These are phyloP conservation scores for Candida coleopterorum DNA, from an alignment of 805 yeast genomes.

Conservation along the genomic window DNA sequence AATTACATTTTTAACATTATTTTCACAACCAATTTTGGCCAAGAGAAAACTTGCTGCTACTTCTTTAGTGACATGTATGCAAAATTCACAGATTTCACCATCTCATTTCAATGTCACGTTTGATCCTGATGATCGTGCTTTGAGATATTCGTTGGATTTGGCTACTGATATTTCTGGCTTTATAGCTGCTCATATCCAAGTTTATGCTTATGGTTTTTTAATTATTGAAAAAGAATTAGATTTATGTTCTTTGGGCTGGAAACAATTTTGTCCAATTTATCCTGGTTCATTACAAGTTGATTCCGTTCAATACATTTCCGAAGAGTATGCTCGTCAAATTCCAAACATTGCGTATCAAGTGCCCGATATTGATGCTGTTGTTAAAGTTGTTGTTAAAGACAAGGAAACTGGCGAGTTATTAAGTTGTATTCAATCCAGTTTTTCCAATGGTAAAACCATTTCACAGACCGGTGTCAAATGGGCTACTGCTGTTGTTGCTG, in stretches of 20 bases:
- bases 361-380: slow-evolving; percentile 83
- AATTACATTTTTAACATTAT: not conserved
- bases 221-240: slow-evolving; percentile 56
- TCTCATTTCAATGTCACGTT: slow-evolving; percentile 69
- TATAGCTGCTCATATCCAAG: slow-evolving; percentile 63
- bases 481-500: slow-evolving; percentile 91
- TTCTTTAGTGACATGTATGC: slow-evolving; percentile 85
- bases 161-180: slow-evolving; percentile 63
- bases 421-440: slow-evolving; percentile 73
- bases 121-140: slow-evolving; percentile 63
- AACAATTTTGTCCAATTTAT: slow-evolving; percentile 83
- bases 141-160: slow-evolving; percentile 66
- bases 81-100: slow-evolving; percentile 67
- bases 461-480: slow-evolving; percentile 79
- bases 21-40: slow-evolving; percentile 12
- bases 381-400: slow-evolving; percentile 47
- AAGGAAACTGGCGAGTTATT: slow-evolving; percentile 38
- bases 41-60: slow-evolving; percentile 46
- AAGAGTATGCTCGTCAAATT: slow-evolving; percentile 47
- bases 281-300: slow-evolving; percentile 80
- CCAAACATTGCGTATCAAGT: slow-evolving; percentile 86
- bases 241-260: slow-evolving; percentile 66
- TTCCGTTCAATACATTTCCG: slow-evolving; percentile 56
- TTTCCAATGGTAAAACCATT: slow-evolving; percentile 76
- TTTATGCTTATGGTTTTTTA: slow-evolving; percentile 82